Evolutionary conservation across 169 alveolate genomes (phyloP), one percentile per base, ranked within the genome.

Genomic region (Sarcocystis neurona): DNA sequence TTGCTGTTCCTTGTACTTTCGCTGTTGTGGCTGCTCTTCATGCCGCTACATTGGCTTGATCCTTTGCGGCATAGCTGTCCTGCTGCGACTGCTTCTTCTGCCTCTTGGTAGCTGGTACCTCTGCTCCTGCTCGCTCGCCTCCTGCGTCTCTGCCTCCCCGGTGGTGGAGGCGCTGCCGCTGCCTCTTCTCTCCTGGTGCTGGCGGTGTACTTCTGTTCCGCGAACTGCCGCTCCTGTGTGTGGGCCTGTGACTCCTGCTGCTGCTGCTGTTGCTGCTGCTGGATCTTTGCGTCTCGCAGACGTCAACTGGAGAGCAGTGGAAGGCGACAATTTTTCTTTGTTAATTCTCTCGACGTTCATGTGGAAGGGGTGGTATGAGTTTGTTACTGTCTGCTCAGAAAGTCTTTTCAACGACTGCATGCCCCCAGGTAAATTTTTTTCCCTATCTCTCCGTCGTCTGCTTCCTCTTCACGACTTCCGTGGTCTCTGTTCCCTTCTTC

Each of bases 311-410:
- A 23, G 6, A 32, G 80, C 80, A 0, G 53, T 72, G 47, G 32
- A 53, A 47, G 47, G 2, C 32, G 80, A 72, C 80, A 72, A 20
- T 30, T 72, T 72, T 20, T 39, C 47, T 32, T 39, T 72, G 44
- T 43, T 72, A 30, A 12, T 72, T 12, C 56, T 43, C 56, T n/a
- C 39, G 34, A 75, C 58, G 23, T 44, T 75, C 66, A 27, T 44
- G 66, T 75, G 84, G 84, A 41, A 44, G 66, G 58, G n/a, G 44
- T 75, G 84, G 84, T 75, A 44, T 18, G 84, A 75, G 63, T 75
- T 43, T 30, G 84, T 44, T 27, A 44, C 63, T 0, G 84, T 75
- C 63, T 27, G 41, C 66, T 27, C 84, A 43, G 84, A 75, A 63
- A 8, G 66, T 15, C 84, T 75, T 41, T 75, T 44, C 84, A 44